Percentiles rank a stretch among this genome's conserved stretches.
phyloP scores from a whole-genome alignment of 2,329 filamentous ascomycete species.

The Penicillium concentricum region DNA sequence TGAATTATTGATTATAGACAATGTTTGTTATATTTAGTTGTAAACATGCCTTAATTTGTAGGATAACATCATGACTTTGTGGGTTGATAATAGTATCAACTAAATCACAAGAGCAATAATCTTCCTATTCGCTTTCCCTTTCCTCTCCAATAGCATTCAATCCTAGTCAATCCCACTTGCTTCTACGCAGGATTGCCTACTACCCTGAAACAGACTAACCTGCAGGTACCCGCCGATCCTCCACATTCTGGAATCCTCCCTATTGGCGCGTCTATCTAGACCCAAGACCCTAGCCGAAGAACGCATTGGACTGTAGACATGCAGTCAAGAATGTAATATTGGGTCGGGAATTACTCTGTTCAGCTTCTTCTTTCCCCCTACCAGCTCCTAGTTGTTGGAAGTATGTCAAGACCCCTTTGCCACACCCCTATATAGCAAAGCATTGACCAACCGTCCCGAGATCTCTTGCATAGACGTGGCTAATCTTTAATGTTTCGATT shows the following conservation, averaged over 20 bases:
- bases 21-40: neutral
- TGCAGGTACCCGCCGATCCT: slow-evolving; percentile 1
- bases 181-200: neutral
- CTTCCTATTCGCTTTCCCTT: neutral
- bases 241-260: neutral
- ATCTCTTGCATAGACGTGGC: neutral
- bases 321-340: neutral
- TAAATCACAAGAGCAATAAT: neutral
- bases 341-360: neutral
- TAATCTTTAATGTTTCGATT: too few species aligned
- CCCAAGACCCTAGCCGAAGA: neutral
- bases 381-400: neutral
- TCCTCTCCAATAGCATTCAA: neutral
- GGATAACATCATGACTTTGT: neutral
- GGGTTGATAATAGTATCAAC: neutral
- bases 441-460: neutral
- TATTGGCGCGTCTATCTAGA: neutral
- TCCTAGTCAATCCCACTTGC: neutral
- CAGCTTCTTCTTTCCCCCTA: neutral
- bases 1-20: slow-evolving; percentile 4
- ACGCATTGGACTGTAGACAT: too few species aligned
- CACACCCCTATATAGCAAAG: neutral
- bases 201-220: neutral
- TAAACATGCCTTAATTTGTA: neutral
- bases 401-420: neutral